Evolutionary conservation across 2,329 filamentous ascomycete species (phyloP).

Genomic region (Thelonectria discophora): DNA sequence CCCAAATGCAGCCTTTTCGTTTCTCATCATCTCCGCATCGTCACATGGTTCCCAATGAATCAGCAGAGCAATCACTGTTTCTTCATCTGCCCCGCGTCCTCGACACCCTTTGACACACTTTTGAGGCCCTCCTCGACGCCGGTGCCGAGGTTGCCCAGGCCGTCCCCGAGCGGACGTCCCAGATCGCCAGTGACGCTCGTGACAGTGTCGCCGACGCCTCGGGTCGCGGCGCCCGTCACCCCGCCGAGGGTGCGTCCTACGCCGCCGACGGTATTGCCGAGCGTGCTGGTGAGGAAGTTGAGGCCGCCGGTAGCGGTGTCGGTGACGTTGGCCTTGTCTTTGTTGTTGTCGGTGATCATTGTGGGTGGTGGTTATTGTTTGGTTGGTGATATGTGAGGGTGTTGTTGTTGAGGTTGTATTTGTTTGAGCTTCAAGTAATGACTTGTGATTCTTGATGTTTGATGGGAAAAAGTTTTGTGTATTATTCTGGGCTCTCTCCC

Average conservation of each 20-base stretch:
- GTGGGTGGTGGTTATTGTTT: slow-evolving; percentile 14
- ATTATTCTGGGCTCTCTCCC: neutral
- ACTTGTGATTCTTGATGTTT: neutral
- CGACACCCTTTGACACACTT: slow-evolving; percentile 61
- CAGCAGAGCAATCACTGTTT: too few species aligned
- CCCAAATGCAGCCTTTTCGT: too few species aligned
- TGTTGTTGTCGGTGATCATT: slow-evolving; percentile 38
- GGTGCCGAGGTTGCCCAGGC: slow-evolving; percentile 60
- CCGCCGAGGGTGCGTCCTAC: slow-evolving; percentile 52
- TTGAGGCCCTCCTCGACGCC: slow-evolving; percentile 62
- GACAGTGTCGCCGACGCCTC: slow-evolving; percentile 65
- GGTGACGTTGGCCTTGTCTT: slow-evolving; percentile 37
- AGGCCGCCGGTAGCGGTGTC: slow-evolving; percentile 47
- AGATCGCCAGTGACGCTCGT: slow-evolving; percentile 62
- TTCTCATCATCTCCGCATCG: too few species aligned
- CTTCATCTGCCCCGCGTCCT: slow-evolving; percentile 68
- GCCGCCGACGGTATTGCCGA: slow-evolving; percentile 54
- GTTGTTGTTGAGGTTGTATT: neutral
- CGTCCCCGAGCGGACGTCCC: slow-evolving; percentile 65
- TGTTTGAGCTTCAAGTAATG: neutral
- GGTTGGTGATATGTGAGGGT: neutral
- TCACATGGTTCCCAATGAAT: too few species aligned
- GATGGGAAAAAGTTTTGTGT: neutral
- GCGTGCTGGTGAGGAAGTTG: slow-evolving; percentile 51
- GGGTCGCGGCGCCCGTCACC: slow-evolving; percentile 60